phyloP scores from a whole-genome alignment of 1,139 yeast species.

The Zygosaccharomyces sapae region DNA sequence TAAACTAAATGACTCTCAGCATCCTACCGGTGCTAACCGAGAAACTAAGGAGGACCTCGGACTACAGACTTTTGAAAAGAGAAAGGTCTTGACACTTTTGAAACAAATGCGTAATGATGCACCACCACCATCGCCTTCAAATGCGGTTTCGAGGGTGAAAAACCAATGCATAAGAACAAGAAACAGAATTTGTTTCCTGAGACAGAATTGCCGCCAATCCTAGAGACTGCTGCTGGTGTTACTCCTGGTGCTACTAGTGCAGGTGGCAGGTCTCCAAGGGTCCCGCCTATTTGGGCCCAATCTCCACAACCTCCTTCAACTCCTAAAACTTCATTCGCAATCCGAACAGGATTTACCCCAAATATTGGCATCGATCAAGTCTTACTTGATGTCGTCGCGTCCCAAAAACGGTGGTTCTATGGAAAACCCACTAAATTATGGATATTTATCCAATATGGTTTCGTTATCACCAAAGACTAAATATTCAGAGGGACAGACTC shows the following conservation, averaged over 20 bases:
- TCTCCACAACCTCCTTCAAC: conserved; percentile 25
- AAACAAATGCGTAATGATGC: conserved; percentile 27
- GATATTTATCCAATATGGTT: conserved; percentile 9
- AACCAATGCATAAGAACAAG: conserved; percentile 3
- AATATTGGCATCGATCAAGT: conserved; percentile 29
- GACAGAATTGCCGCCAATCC: conserved; percentile 5
- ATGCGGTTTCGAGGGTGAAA: background rate
- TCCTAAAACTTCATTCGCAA: conserved; percentile 27
- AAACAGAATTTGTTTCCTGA: conserved; percentile 3
- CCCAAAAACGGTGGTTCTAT: conserved; percentile 14
- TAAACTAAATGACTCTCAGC: background rate
- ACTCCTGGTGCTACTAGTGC: no score
- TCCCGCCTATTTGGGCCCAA: conserved; percentile 8
- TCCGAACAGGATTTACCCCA: conserved; percentile 35
- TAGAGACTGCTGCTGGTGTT: conserved; percentile 1
- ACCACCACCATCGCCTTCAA: background rate
- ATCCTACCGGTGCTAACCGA: background rate
- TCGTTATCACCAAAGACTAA: conserved; percentile 15
- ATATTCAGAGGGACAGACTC: conserved; percentile 6
- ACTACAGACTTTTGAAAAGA: conserved; percentile 18
- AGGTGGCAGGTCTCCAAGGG: conserved; percentile 1
- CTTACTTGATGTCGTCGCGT: conserved; percentile 20
- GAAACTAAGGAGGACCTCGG: conserved; percentile 3
- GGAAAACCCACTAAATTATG: conserved; percentile 8
- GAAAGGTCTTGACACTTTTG: conserved; percentile 25